A percentile compares a stretch with the other conserved stretches of the same genome.
Conservation (phyloP, 2,329 filamentous ascomycete species). For the Ceratocystiopsis sp. region DNA sequence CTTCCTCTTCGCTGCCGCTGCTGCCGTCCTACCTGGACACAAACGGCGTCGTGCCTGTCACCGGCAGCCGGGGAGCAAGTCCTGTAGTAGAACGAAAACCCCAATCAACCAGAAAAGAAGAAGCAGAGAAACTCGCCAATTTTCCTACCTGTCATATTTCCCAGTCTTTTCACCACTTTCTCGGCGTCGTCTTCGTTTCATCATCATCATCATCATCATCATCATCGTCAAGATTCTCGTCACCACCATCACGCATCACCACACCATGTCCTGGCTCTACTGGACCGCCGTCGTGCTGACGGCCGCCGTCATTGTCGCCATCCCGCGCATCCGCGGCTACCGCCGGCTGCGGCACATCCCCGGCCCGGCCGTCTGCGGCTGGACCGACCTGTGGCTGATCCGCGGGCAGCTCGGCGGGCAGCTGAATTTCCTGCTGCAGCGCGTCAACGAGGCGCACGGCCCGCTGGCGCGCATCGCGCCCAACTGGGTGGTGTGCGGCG, state of each 20-base stretch:
- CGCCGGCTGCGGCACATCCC: conserved; percentile 13
- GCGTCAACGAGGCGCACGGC: conserved; percentile 11
- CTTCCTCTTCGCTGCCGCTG: no score
- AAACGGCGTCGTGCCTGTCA: no score
- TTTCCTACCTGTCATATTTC: not conserved
- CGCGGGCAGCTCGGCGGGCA: conserved; percentile 12
- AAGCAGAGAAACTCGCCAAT: not conserved
- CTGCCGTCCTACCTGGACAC: no score
- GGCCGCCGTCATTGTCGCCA: not conserved
- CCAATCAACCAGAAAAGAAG: not conserved
- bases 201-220: not conserved
- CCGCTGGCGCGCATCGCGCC: conserved; percentile 14
- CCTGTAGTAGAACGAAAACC: no score
- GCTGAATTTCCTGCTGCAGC: conserved; percentile 12
- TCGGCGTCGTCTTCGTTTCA: no score
- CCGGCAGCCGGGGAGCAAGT: no score
- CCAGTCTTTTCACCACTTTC: no score
- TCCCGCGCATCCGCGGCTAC: not conserved
- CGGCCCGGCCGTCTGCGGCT: conserved; percentile 14
- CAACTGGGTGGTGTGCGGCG: conserved; percentile 15
- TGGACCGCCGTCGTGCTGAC: not conserved
- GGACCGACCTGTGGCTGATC: conserved; percentile 17
- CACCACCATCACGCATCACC: no score
- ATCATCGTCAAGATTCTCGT: no score
- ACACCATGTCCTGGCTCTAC: not conserved